Evolutionary conservation across 129 eudicot genomes (phyloP), one percentile per base, ranked within the genome.

Genomic region (Chrysanthemum lavandulifolium): DNA sequence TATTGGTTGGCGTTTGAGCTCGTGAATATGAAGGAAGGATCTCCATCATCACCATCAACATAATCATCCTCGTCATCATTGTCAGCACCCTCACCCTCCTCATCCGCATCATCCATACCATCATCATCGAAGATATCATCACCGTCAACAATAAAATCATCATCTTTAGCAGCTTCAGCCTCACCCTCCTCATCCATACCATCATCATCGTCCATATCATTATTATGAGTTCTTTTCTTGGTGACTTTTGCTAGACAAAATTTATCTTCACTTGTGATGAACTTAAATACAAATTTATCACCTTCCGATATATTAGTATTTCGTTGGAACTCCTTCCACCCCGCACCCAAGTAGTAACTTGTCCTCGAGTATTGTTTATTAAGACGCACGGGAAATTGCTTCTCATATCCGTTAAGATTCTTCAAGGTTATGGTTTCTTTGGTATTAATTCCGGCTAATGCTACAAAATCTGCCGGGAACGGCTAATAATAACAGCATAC

Each of bases 271-370:
- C 58, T 62, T 70, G 10, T 77, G 2, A 77, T 36, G 11, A 16
- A 70, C 72, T 63, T 77, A 8, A 77, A 36, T 25, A 62, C 36
- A 11, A 71, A 77, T 70, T 61, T 64, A 11, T 77, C 81, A 36
- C 81, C 81, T 11, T 33, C 33, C 0, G 13, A 36, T 15, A 77
- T 19, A 12, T 15, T 10, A 70, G 62, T 70, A 23, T 21, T 13
- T 69, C 21, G n/a, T 50, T 1, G 3, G 23, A 77, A 77, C 21
- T 7, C 4, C 3, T 0, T 0, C 81, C 81, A 77, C 3, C 76
- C 65, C 0, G 8, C 0, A 33, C 76, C 70, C 51, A 77, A 14
- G 63, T 6, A 5, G 48, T 77, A 69, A 57, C 65, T 16, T 60
- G 16, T 2, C 6, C 2, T 19, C 47, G 3, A 8, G 61, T 10